These are phyloP conservation scores for Aspergillus glaucus DNA, from an alignment of 2,329 filamentous ascomycete genomes.

Conservation along the genomic window DNA sequence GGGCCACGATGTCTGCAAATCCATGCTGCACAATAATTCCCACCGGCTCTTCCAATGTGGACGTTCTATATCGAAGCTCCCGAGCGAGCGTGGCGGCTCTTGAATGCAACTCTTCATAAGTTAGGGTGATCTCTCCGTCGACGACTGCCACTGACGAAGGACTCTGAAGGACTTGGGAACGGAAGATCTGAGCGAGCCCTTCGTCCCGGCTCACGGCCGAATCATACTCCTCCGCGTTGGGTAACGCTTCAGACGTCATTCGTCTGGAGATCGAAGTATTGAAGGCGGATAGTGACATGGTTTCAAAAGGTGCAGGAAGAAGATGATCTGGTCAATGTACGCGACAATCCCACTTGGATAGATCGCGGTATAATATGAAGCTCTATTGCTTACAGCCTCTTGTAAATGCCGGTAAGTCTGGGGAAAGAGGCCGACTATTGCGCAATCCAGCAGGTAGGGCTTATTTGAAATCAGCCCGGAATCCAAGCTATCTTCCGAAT, in stretches of 20 bases:
- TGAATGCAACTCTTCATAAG: constrained; percentile 8
- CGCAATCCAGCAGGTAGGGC: too few species aligned
- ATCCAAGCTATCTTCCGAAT: too few species aligned
- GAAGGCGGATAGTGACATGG: too few species aligned
- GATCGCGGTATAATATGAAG: too few species aligned
- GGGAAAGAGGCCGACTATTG: too few species aligned
- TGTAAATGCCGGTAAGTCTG: too few species aligned
- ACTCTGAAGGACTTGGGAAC: constrained; percentile 1
- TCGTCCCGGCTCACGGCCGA: constrained; percentile 3
- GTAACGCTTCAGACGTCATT: constrained; percentile 3
- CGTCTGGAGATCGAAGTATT: not conserved
- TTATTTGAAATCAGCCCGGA: too few species aligned
- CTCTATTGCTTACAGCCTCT: too few species aligned
- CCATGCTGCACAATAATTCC: constrained; percentile 15
- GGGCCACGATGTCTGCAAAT: constrained; percentile 12
- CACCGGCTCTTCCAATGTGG: constrained; percentile 10
- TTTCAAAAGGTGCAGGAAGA: too few species aligned
- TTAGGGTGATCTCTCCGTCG: constrained; percentile 5
- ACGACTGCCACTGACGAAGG: constrained; percentile 7
- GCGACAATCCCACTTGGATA: too few species aligned
- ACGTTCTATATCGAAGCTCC: not conserved
- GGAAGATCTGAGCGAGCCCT: constrained; percentile 10
- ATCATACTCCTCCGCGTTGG: constrained; percentile 6
- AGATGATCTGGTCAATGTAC: too few species aligned
- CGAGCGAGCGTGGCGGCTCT: constrained; percentile 4